A percentile compares a stretch with the other conserved stretches of the same genome.
Conservation (phyloP, 202 grass and related monocot species). For the Brachypodium distachyon region DNA sequence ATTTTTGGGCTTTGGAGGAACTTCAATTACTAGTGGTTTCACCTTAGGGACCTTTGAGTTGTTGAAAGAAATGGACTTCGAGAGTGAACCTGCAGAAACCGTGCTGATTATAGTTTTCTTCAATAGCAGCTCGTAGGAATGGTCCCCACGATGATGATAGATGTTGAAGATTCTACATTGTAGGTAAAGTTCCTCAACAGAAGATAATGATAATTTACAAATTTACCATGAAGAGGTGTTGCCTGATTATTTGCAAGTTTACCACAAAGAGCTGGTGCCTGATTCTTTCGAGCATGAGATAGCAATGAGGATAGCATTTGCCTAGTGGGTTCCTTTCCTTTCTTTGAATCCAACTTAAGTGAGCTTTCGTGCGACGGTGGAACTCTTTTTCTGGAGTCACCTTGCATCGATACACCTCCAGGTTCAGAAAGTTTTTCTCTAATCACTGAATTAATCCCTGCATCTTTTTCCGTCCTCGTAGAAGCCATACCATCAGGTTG, state of each 20-base stretch:
- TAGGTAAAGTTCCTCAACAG: background rate
- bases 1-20: slow-evolving; percentile 59
- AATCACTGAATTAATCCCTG: slow-evolving; percentile 14
- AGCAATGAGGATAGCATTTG: slow-evolving; percentile 4
- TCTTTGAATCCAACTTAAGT: slow-evolving; percentile 22
- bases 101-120: slow-evolving; percentile 18
- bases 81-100: slow-evolving; percentile 53
- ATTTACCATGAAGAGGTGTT: slow-evolving; percentile 32
- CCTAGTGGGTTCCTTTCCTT: slow-evolving; percentile 26
- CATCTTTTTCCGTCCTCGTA: slow-evolving; percentile 41
- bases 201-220: slow-evolving; percentile 20
- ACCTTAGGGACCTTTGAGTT: slow-evolving; percentile 85
- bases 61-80: slow-evolving; percentile 77
- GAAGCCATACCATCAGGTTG: slow-evolving; percentile 25
- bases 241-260: slow-evolving; percentile 32
- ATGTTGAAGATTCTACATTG: slow-evolving; percentile 12
- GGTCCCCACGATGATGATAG: background rate
- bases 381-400: slow-evolving; percentile 27
- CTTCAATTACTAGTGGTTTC: slow-evolving; percentile 63
- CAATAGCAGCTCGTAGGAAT: slow-evolving; percentile 9
- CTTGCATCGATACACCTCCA: background rate
- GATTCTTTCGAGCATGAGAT: slow-evolving; percentile 24
- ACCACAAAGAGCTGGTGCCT: slow-evolving; percentile 25
- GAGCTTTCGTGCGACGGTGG: slow-evolving; percentile 15
- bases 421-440: slow-evolving; percentile 16